Conservation (phyloP, 192 early-diverging fungal genomes). For the Coemansia javaensis region DNA sequence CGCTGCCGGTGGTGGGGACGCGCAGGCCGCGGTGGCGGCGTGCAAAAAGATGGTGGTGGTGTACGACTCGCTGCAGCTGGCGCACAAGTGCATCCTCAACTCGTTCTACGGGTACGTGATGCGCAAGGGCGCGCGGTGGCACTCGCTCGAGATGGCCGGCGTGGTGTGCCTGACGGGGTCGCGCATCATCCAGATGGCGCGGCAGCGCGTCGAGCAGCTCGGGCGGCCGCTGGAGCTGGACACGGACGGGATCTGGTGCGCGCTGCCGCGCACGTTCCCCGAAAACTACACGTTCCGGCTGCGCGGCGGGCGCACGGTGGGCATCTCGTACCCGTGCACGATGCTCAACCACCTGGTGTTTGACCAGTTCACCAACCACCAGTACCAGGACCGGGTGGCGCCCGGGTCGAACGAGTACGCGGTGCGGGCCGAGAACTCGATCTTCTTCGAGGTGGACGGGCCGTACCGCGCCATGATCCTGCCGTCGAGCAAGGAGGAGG, state of each 20-base stretch:
- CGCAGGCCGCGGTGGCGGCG: conserved; percentile 68
- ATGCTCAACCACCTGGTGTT: conserved; percentile 98
- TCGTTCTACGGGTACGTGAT: conserved; percentile 99
- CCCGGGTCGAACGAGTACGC: conserved; percentile 57
- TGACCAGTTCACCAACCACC: conserved; percentile 93
- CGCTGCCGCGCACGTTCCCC: conserved; percentile 86
- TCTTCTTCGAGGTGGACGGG: conserved; percentile 99
- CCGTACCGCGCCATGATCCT: conserved; percentile 98
- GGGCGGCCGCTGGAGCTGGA: conserved; percentile 95
- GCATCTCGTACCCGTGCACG: conserved; percentile 94
- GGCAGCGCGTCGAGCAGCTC: conserved; percentile 84
- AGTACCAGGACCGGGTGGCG: conserved; percentile 83
- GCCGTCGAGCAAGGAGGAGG: conserved; percentile 89
- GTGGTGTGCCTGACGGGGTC: conserved; percentile 96
- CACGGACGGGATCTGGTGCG: conserved; percentile 99
- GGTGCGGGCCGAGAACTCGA: conserved; percentile 84
- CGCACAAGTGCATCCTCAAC: conserved; percentile 93
- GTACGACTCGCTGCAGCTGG: conserved; percentile 96
- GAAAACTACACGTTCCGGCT: conserved; percentile 88
- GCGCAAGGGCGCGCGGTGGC: conserved; percentile 97
- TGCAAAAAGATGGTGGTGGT: conserved; percentile 90
- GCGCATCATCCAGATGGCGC: conserved; percentile 94
- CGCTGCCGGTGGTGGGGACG: too few relatives aligned
- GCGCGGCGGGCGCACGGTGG: conserved; percentile 68
- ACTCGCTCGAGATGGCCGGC: conserved; percentile 98